A percentile compares a stretch with the other conserved stretches of the same genome.
Conservation (phyloP, 225 moss, liverwort and hornwort species). For the Asterella californica region DNA sequence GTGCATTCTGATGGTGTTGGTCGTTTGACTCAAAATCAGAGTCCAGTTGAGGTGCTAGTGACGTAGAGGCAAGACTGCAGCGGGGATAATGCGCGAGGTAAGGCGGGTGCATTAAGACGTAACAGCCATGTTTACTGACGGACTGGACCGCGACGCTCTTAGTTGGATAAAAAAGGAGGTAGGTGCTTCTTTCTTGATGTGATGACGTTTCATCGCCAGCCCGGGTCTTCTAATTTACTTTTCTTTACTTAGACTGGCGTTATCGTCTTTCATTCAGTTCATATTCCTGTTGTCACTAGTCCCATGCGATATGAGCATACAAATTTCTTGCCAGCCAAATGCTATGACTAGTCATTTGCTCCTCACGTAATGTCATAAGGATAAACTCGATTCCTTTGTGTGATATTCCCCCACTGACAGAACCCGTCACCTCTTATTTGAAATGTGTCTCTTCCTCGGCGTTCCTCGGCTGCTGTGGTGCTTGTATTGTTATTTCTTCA, state of each 20-base stretch:
- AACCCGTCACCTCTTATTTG: too few relatives aligned
- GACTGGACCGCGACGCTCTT: slow-evolving; percentile 79
- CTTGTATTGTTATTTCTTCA: too few relatives aligned
- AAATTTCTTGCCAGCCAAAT: background rate
- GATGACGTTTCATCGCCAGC: background rate
- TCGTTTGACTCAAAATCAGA: background rate
- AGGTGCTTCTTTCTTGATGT: slow-evolving; percentile 13
- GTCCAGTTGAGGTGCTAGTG: background rate
- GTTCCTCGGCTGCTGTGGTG: background rate
- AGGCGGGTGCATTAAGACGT: slow-evolving; percentile 40
- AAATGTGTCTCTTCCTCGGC: background rate
- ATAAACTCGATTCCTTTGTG: too few relatives aligned
- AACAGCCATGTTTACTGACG: slow-evolving; percentile 93
- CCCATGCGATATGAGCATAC: background rate
- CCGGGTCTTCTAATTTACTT: background rate
- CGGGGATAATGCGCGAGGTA: slow-evolving; percentile 38
- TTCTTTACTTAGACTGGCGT: background rate
- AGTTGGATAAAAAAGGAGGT: slow-evolving; percentile 85
- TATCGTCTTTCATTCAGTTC: background rate
- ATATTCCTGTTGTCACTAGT: background rate
- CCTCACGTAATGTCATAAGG: background rate
- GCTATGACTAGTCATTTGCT: background rate
- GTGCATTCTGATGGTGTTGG: background rate
- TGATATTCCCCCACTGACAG: too few relatives aligned
- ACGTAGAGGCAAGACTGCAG: background rate